These are phyloP conservation scores for Echria macrotheca DNA, from an alignment of 495 filamentous ascomycete genomes.

Conservation along the genomic window DNA sequence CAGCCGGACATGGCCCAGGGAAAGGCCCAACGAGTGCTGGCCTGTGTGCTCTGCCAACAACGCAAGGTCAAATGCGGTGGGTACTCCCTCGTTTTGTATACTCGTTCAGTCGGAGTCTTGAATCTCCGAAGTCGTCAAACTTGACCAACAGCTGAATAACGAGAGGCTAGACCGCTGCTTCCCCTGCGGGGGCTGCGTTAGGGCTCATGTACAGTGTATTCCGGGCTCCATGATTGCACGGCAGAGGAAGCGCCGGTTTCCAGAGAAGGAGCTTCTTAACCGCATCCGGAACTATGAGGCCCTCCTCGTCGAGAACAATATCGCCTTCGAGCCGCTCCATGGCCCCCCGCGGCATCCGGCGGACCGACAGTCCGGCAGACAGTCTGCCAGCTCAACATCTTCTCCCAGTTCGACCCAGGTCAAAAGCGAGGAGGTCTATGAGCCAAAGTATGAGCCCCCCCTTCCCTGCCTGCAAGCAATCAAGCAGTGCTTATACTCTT, in stretches of 20 bases:
- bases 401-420: neutral
- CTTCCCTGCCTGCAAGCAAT: too few relatives aligned
- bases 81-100: neutral
- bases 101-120: neutral
- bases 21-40: constrained; percentile 40
- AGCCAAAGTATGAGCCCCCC: constrained; percentile 13
- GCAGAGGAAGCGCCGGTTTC: constrained; percentile 45
- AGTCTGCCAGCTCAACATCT: neutral
- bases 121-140: neutral
- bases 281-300: constrained; percentile 48
- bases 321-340: constrained; percentile 50
- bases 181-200: constrained; percentile 50
- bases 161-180: constrained; percentile 37
- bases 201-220: constrained; percentile 39
- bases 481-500: too few relatives aligned
- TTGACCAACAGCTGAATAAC: neutral
- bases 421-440: constrained; percentile 12
- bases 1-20: neutral
- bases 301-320: constrained; percentile 46
- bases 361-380: neutral
- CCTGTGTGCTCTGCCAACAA: constrained; percentile 52
- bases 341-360: neutral
- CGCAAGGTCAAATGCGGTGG: constrained; percentile 50
- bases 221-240: constrained; percentile 38
- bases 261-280: constrained; percentile 51